A percentile compares a stretch with the other conserved stretches of the same genome.
Evolutionary conservation across 169 alveolate species (phyloP).

Genomic region (Miamiensis avidus): DNA sequence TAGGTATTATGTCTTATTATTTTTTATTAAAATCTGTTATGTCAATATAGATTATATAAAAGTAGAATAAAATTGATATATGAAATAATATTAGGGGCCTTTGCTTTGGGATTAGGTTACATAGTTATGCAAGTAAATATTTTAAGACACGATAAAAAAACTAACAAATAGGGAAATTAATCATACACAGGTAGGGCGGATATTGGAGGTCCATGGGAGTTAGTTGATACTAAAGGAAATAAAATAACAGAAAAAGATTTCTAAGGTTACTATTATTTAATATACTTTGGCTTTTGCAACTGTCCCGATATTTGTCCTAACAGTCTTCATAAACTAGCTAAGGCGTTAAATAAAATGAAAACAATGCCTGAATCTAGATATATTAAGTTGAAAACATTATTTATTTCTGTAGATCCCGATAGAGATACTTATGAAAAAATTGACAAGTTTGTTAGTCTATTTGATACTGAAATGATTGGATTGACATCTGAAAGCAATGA

Average conservation of each 20-base stretch:
- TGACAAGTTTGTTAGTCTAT: conserved; percentile 48
- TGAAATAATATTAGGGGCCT: conserved; percentile 12
- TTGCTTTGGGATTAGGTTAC: conserved; percentile 14
- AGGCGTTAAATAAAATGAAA: conserved; percentile 51
- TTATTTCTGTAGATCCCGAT: conserved; percentile 73
- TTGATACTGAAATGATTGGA: conserved; percentile 65
- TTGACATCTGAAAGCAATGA: conserved; percentile 57
- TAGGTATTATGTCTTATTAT: no score
- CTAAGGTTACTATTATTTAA: conserved; percentile 61
- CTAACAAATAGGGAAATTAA: conserved; percentile 1
- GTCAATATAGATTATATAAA: no score
- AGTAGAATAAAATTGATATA: not conserved
- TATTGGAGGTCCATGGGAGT: conserved; percentile 72
- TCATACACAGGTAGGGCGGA: conserved; percentile 58
- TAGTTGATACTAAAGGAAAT: conserved; percentile 64
- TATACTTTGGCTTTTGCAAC: conserved; percentile 70
- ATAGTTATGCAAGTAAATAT: conserved; percentile 18
- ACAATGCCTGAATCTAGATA: conserved; percentile 56
- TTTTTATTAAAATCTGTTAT: no score
- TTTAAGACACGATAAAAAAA: conserved; percentile 19
- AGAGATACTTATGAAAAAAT: conserved; percentile 64
- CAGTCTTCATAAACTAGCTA: conserved; percentile 50
- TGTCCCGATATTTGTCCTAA: conserved; percentile 81
- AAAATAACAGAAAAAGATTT: conserved; percentile 55
- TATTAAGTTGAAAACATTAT: conserved; percentile 61